Evolutionary conservation across 139 green algal species (phyloP).

Genomic region (Bryopsis sp.): DNA sequence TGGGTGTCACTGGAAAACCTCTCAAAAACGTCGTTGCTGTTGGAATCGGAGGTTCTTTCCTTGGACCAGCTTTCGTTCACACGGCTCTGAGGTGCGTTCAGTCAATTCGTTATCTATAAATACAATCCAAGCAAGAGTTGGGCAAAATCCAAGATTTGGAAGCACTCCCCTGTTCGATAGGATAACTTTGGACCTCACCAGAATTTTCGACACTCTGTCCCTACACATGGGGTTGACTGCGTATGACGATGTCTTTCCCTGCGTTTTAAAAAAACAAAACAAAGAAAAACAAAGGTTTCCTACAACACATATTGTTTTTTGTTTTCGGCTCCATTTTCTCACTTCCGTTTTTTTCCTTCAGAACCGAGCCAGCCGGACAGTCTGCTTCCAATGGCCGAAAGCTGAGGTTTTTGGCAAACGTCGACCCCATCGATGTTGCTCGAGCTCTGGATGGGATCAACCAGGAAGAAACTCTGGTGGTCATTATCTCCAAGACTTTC

Average conservation of each 20-base stretch:
- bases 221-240: too few relatives aligned
- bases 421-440: constrained; percentile 97
- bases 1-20: constrained; percentile 87
- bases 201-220: too few relatives aligned
- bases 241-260: too few relatives aligned
- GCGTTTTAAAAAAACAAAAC: too few relatives aligned
- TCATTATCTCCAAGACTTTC: constrained; percentile 99
- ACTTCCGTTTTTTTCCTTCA: constrained; percentile 21
- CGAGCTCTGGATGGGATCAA: constrained; percentile 69
- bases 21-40: constrained; percentile 93
- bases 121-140: too few relatives aligned
- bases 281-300: too few relatives aligned
- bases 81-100: constrained; percentile 69
- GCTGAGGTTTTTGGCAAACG: constrained; percentile 96
- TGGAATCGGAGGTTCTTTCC: constrained; percentile 93
- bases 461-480: constrained; percentile 85
- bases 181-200: too few relatives aligned
- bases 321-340: too few relatives aligned
- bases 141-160: too few relatives aligned
- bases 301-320: too few relatives aligned
- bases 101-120: too few relatives aligned
- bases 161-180: too few relatives aligned
- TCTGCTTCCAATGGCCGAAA: constrained; percentile 48
- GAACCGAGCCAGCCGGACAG: constrained; percentile 42
- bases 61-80: constrained; percentile 98